These are phyloP conservation scores for Echria macrotheca DNA, from an alignment of 495 filamentous ascomycete species.

Conservation along the genomic window DNA sequence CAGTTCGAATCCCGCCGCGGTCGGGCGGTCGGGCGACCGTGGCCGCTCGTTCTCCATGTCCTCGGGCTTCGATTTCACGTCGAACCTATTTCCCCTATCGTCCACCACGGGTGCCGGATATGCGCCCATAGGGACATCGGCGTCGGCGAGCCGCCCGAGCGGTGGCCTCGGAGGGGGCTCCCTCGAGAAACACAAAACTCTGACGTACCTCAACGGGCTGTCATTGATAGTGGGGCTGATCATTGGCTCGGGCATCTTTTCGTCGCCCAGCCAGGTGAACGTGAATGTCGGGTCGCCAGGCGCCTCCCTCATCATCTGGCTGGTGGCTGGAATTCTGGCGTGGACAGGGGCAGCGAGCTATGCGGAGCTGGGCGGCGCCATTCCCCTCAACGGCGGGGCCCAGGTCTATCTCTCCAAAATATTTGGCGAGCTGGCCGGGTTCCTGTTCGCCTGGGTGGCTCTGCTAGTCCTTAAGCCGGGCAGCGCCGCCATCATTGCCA, in stretches of 20 bases:
- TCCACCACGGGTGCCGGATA: slow-evolving; percentile 69
- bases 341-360: slow-evolving; percentile 98
- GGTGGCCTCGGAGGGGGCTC: slow-evolving; percentile 48
- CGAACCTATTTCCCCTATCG: slow-evolving; percentile 88
- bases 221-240: slow-evolving; percentile 87
- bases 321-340: slow-evolving; percentile 79
- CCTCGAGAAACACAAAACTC: slow-evolving; percentile 88
- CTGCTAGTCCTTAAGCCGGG: slow-evolving; percentile 93
- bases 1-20: slow-evolving; percentile 46
- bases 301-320: slow-evolving; percentile 84
- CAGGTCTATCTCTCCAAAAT: slow-evolving; percentile 94
- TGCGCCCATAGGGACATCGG: slow-evolving; percentile 71
- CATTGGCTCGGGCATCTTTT: slow-evolving; percentile 97
- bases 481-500: slow-evolving; percentile 86
- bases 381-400: slow-evolving; percentile 89
- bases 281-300: slow-evolving; percentile 88
- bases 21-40: slow-evolving; percentile 39
- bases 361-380: slow-evolving; percentile 91
- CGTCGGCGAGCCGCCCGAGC: slow-evolving; percentile 43
- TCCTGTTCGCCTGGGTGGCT: slow-evolving; percentile 93
- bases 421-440: slow-evolving; percentile 86
- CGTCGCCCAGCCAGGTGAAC: slow-evolving; percentile 90
- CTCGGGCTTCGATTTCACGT: slow-evolving; percentile 89
- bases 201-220: slow-evolving; percentile 91
- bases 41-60: slow-evolving; percentile 78